Base-by-base conservation (phyloP, 1,284 basidiomycete species). In the Ganoderma lucidum region DNA sequence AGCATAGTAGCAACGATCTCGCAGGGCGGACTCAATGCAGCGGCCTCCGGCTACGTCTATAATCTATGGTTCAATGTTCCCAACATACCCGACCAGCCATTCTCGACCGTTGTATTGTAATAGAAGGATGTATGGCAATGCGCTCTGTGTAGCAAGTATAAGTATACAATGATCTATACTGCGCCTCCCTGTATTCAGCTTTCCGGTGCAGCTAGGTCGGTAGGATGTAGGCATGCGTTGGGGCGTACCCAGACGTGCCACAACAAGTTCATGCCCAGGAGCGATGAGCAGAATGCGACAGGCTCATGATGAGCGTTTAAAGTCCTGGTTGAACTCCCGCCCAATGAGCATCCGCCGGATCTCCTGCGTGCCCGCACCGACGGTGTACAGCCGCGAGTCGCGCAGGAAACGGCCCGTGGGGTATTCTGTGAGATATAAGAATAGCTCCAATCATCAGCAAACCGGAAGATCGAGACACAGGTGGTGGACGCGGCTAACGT, bases 291-390 rank as follows among this genome's bases (percentile, higher is more conserved):
- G 53, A 32, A 17, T 32, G 28, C 5, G 30, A 19, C 32, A 55
- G 53, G 12, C 60, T 71, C 61, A 74, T 60, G 65, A 65, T 2
- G 71, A 71, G 17, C 74, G 73, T 71, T 78, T 78, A 75, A 93
- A 87, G 74, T 93, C 86, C 69, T 91, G 86, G 78, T 96, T 97
- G 82, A 97, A 96, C 78, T 95, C 94, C 71, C 95, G 86, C 32
- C 95, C 95, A 70, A 96, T 96, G 70, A 96, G 83, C 93, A 96
- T 96, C 70, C 95, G 86, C 71, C 95, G 84, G 70, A 96, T 96
- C 83, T 97, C 95, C 80, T 96, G 94, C 17, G 96, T 96, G 15
- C 96, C 96, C 19, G 96, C 96, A 35, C 96, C 96, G 68, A 97
- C 96, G 23, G 94, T 91, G 78, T 97, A 97, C 59, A 97, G 80